Percentiles rank a stretch among this genome's conserved stretches.
Conservation (phyloP, 129 eudicot species). For the Gnaphalium uliginosum region DNA sequence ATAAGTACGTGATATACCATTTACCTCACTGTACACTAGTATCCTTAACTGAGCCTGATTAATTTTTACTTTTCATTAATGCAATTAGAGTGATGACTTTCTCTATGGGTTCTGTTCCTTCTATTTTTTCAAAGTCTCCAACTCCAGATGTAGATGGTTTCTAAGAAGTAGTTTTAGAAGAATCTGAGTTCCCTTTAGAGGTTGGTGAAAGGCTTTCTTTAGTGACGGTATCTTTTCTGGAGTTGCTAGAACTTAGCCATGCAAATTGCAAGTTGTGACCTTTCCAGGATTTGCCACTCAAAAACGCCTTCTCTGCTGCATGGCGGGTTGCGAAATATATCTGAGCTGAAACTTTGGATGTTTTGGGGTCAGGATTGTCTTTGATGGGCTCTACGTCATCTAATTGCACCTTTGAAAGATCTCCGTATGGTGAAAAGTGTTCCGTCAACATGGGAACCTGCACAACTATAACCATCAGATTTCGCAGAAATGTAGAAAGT, state of each 20-base stretch:
- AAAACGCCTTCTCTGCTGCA: slow-evolving; percentile 76
- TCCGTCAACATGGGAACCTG: slow-evolving; percentile 71
- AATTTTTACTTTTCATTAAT: not conserved
- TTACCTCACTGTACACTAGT: not conserved
- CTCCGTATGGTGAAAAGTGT: slow-evolving; percentile 75
- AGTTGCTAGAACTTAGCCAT: slow-evolving; percentile 46
- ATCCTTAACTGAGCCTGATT: not conserved
- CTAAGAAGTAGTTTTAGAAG: not conserved
- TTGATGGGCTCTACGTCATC: slow-evolving; percentile 33
- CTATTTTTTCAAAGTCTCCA: not conserved
- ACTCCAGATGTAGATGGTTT: not conserved
- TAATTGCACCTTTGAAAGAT: slow-evolving; percentile 55
- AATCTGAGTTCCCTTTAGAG: not conserved
- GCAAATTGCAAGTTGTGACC: slow-evolving; percentile 68
- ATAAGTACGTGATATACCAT: not conserved
- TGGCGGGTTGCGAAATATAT: slow-evolving; percentile 65
- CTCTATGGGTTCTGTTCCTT: not conserved
- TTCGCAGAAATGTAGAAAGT: not conserved
- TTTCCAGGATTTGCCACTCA: slow-evolving; percentile 67
- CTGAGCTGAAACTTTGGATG: slow-evolving; percentile 46
- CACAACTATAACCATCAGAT: not conserved
- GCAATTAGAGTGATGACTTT: not conserved
- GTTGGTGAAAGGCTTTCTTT: not conserved
- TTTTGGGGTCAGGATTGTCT: slow-evolving; percentile 30
- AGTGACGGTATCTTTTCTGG: not conserved